Evolutionary conservation across 257 asterid genomes (phyloP), one percentile per base, ranked within the genome.

Genomic region (Penstemon eatonii): DNA sequence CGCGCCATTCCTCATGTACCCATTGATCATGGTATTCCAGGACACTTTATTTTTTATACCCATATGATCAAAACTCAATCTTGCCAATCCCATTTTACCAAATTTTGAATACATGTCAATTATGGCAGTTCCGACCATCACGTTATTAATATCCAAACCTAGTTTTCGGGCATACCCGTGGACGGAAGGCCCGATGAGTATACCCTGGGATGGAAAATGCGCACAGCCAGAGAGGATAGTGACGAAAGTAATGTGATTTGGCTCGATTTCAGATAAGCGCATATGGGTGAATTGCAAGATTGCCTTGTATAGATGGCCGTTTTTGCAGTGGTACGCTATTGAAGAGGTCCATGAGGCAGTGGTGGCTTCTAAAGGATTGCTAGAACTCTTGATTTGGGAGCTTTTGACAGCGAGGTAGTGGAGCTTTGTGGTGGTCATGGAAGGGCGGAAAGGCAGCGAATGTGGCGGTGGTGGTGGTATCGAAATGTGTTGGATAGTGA

Each of bases 321-420:
- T 85, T 78, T 63, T 81, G 84, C 96, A 86, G 68, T 80, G 83
- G 60, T 47, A 71, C 64, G 91, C 86, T 33, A 91, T 86, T 69
- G 88, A 81, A 4, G 91, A 82, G 64, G 96, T 85, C 96, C 96
- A 88, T 36, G 92, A 86, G 54, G 89, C 89, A 25, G 87, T 71
- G 46, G 79, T 51, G 39, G 77, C 68, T 66, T 75, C 79, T 33
- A 42, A 54, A 58, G 66, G 65, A 49, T 4, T 12, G 59, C 44
- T 68, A 0, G 62, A 44, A 37, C 47, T 56, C 47, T 56, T 69
- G 50, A 51, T 51, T n/a, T 36, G 74, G 67, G 73, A 61, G 65
- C 6, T 67, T 52, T 65, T 76, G 13, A 53, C 41, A 61, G 73
- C 38, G 37, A 13, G 3, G 3, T 59, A 66, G 58, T 11, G 73